Evolutionary conservation across 2,329 filamentous ascomycete species (phyloP).

Genomic region (Venturia asperata): DNA sequence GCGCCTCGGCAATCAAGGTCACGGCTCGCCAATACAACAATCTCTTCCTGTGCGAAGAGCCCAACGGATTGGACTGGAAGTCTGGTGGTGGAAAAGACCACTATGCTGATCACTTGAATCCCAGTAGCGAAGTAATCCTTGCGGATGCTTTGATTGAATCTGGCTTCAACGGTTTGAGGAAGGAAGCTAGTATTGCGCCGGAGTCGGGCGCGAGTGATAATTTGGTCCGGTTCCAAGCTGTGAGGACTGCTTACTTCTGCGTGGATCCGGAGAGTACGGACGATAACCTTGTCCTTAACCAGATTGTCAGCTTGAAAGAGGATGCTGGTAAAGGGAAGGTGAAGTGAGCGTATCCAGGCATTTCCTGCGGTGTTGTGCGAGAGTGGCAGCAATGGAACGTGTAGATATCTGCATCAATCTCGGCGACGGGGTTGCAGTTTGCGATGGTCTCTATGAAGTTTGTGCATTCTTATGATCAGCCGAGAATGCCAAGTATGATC

Average conservation of each 20-base stretch:
- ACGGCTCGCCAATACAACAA: slow-evolving; percentile 68
- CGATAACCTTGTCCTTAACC: slow-evolving; percentile 79
- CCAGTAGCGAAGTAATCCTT: slow-evolving; percentile 75
- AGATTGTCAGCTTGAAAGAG: slow-evolving; percentile 88
- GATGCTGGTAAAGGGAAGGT: slow-evolving; percentile 57
- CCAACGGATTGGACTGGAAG: slow-evolving; percentile 58
- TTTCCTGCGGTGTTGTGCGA: neutral
- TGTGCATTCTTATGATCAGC: too few relatives aligned
- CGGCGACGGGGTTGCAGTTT: neutral
- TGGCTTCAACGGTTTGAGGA: slow-evolving; percentile 70
- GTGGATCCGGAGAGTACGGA: slow-evolving; percentile 58
- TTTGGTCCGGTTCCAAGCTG: slow-evolving; percentile 79
- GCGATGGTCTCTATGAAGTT: too few relatives aligned
- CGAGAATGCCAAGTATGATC: neutral
- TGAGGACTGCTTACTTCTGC: slow-evolving; percentile 82
- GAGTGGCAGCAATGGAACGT: neutral
- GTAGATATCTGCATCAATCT: neutral
- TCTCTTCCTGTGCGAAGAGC: slow-evolving; percentile 82
- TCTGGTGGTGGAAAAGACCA: slow-evolving; percentile 51
- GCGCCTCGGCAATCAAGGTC: slow-evolving; percentile 48
- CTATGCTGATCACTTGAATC: slow-evolving; percentile 78
- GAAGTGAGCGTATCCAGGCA: neutral
- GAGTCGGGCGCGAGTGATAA: slow-evolving; percentile 30
- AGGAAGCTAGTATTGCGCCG: slow-evolving; percentile 53
- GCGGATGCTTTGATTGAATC: slow-evolving; percentile 71